Base-by-base conservation (phyloP, 108 stramenopile genomes). In the Nitzschia putrida region DNA sequence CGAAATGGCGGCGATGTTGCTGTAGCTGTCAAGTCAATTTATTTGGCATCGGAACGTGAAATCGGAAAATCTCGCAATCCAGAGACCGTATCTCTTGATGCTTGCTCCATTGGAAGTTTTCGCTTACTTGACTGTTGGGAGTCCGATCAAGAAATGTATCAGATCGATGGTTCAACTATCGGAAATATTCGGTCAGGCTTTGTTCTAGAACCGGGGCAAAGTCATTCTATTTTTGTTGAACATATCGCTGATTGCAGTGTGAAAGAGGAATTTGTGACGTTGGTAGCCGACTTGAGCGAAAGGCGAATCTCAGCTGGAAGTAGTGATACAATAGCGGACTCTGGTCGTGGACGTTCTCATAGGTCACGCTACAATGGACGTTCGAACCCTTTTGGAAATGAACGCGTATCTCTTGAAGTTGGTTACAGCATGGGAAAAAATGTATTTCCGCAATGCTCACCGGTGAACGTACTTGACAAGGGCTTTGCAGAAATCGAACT, bases 1-100 rank as follows among this genome's bases (percentile, higher is more conserved):
- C 80, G 77, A 20, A 93, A 93, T 64, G 71, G 59, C 43, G 92
- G 92, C 3, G 86, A 88, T 53, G 39, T 73, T 40, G 58, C 56
- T 8, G 73, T 83, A 10, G 65, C 77, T 14, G 70, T 92, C 22
- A 60, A 45, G 38, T 44, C 37, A 13, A 73, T 86, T 12, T 83
- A 71, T 50, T 76, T 89, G 61, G 44, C 76, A n/a, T 66, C 65
- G 26, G 71, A 74, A 11, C 74, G 68, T 56, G 55, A 64, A n/a
- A 53, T 43, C 58, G 38, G 71, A 34, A 60, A 66, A 45, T 21
- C 71, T 64, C 68, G 57, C 68, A 56, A 43, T 58, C 23, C 22
- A 59, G 54, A 47, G 60, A 43, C 52, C 21, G 64, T 29, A 25
- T 66, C 44, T 7, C 8, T 37, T 16, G 52, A 56, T 41, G 34